Conservation (phyloP, 2,329 filamentous ascomycete species). For the Rachicladosporium sp. region DNA sequence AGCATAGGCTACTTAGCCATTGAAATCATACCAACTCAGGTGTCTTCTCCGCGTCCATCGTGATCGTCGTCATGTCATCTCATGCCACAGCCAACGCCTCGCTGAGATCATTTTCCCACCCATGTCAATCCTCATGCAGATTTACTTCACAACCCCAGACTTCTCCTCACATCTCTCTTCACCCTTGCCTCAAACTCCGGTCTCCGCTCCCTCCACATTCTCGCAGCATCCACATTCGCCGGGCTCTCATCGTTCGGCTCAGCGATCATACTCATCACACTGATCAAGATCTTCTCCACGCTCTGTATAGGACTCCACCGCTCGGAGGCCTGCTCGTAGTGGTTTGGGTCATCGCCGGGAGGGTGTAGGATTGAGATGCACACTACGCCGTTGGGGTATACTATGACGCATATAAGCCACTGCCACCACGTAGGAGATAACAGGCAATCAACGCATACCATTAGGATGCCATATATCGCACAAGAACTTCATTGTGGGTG, state of each 20-base stretch:
- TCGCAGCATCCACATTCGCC: conserved; percentile 89
- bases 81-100: too few relatives aligned
- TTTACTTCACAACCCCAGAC: conserved; percentile 53
- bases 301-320: conserved; percentile 95
- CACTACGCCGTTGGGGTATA: conserved; percentile 82
- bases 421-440: too few relatives aligned
- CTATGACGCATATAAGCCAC: too few relatives aligned
- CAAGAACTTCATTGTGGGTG: conserved; percentile 90
- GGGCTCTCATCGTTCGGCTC: conserved; percentile 96
- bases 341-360: conserved; percentile 92
- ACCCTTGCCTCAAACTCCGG: conserved; percentile 79
- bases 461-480: conserved; percentile 96
- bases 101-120: too few relatives aligned
- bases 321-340: conserved; percentile 93
- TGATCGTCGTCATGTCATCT: too few relatives aligned
- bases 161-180: conserved; percentile 65
- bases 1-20: too few relatives aligned
- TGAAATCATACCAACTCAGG: too few relatives aligned
- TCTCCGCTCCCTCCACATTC: conserved; percentile 85
- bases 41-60: too few relatives aligned
- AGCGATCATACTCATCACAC: conserved; percentile 95
- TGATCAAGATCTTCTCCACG: conserved; percentile 93
- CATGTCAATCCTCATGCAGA: too few relatives aligned
- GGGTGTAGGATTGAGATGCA: conserved; percentile 98
- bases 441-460: too few relatives aligned